Evolutionary conservation across 768 basidiomycete genomes (phyloP), one percentile per base, ranked within the genome.

Genomic region (Mrakia hoshinonis): DNA sequence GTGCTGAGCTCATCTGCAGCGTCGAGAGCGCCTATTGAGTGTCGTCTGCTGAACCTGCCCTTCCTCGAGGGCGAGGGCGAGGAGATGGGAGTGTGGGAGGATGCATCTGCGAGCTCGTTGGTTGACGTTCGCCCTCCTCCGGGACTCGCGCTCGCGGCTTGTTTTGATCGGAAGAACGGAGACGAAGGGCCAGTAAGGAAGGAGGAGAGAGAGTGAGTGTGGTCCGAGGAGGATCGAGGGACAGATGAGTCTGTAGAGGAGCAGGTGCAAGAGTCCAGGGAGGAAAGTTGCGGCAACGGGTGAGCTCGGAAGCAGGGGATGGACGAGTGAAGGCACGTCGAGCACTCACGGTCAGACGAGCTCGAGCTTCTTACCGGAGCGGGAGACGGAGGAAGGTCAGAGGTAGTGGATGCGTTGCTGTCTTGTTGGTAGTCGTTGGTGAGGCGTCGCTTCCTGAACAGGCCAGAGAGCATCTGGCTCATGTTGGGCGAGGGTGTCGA

Each of bases 391-490:
- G 61, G 46, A 15, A 48, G 26, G 20, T 46, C 54, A 11, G 15
- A 31, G 26, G n/a, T 26, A 6, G 22, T 6, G 46, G n/a, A 20
- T 1, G 29, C 51, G 69, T 51, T 60, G 43, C 24, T 47, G 1
- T 38, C 9, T 18, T 7, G 46, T 43, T 51, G 39, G 46, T 7
- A 20, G 4, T 54, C 58, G 31, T 46, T 48, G 15, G 60, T 22
- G 47, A 48, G 36, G 12, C 29, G 46, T 24, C 51, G 22, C 61
- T 70, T 70, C 61, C 52, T 70, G 62, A 70, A 70, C 26, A 70
- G 61, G 11, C 48, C 52, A 1, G 69, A 61, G 46, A 70, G 62
- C 69, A 70, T 70, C 34, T 20, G 31, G 36, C 10, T 63, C 61
- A 63, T 63, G 51, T 52, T 20, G 51, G 22, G 20, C 10, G 26